These are phyloP conservation scores for Hortaea werneckii DNA, from an alignment of 2,329 filamentous ascomycete genomes.

Conservation along the genomic window DNA sequence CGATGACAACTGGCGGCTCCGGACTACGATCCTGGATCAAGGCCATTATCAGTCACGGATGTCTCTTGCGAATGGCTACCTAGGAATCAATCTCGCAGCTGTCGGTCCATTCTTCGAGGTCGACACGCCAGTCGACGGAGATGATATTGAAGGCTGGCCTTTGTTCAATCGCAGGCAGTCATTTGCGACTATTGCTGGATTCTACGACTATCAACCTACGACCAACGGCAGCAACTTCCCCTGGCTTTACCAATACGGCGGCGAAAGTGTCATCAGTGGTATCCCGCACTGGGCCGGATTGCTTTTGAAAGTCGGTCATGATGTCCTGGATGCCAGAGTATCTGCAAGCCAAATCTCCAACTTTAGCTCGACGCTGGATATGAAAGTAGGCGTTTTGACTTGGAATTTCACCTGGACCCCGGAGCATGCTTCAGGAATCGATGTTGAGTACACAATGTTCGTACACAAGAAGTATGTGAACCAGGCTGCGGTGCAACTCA, in stretches of 20 bases:
- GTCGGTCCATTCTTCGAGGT: conserved; percentile 54
- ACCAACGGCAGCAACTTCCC: conserved; percentile 54
- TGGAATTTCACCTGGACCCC: conserved; percentile 62
- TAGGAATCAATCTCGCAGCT: conserved; percentile 55
- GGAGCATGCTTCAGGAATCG: conserved; percentile 37
- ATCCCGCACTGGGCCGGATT: conserved; percentile 59
- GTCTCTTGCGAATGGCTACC: conserved; percentile 53
- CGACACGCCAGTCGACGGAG: conserved; percentile 40
- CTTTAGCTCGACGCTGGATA: conserved; percentile 52
- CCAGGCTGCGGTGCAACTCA: conserved; percentile 50
- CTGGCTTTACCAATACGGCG: conserved; percentile 60
- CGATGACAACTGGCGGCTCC: conserved; percentile 46
- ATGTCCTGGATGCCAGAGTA: conserved; percentile 51
- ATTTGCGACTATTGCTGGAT: conserved; percentile 58
- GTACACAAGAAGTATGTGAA: conserved; percentile 54
- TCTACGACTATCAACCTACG: conserved; percentile 51
- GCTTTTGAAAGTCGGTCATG: conserved; percentile 44
- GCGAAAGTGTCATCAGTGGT: conserved; percentile 60
- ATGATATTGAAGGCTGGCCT: conserved; percentile 48
- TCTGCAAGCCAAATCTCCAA: conserved; percentile 47
- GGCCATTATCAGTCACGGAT: conserved; percentile 52
- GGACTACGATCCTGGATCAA: conserved; percentile 44
- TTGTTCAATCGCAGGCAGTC: conserved; percentile 53
- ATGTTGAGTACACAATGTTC: conserved; percentile 56
- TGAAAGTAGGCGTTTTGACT: conserved; percentile 50